These are phyloP conservation scores for Fusarium ambrosium DNA, from an alignment of 2,329 filamentous ascomycete species.

Conservation along the genomic window DNA sequence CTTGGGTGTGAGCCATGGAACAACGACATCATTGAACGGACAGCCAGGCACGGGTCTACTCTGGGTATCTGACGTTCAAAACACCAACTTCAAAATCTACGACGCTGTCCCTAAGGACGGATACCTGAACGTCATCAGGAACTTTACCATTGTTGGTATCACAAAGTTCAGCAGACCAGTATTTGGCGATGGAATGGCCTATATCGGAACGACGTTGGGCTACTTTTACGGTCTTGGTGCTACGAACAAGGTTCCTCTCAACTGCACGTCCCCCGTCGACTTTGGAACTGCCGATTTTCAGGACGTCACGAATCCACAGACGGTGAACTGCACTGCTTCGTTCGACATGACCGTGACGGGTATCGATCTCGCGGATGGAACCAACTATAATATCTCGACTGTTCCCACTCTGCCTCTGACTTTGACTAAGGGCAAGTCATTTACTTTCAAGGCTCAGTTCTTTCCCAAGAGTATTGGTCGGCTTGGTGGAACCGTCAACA, in stretches of 20 bases:
- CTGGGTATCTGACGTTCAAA: slow-evolving; percentile 70
- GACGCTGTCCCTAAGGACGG: slow-evolving; percentile 64
- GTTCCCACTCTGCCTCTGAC: slow-evolving; percentile 50
- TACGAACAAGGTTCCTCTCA: slow-evolving; percentile 66
- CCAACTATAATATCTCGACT: slow-evolving; percentile 55
- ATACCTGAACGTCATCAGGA: slow-evolving; percentile 61
- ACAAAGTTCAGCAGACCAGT: slow-evolving; percentile 70
- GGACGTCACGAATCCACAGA: slow-evolving; percentile 43
- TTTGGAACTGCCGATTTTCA: slow-evolving; percentile 63
- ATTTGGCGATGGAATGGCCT: slow-evolving; percentile 69
- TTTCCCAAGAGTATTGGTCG: slow-evolving; percentile 57
- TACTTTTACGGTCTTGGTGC: slow-evolving; percentile 69
- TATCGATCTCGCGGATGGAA: slow-evolving; percentile 51
- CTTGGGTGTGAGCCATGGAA: slow-evolving; percentile 69
- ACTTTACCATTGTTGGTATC: slow-evolving; percentile 64
- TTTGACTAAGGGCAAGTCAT: slow-evolving; percentile 53
- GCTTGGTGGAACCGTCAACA: slow-evolving; percentile 60
- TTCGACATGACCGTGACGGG: slow-evolving; percentile 58
- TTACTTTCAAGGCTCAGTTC: slow-evolving; percentile 62
- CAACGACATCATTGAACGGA: slow-evolving; percentile 67
- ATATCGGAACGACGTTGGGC: slow-evolving; percentile 66
- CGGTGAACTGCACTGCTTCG: slow-evolving; percentile 63
- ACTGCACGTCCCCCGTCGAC: slow-evolving; percentile 63
- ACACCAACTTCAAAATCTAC: slow-evolving; percentile 65
- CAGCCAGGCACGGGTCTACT: slow-evolving; percentile 67